A percentile compares a stretch with the other conserved stretches of the same genome.
Evolutionary conservation across 2,329 filamentous ascomycete genomes (phyloP).

Genomic region (Dryadomyces quercus-mongolicae): DNA sequence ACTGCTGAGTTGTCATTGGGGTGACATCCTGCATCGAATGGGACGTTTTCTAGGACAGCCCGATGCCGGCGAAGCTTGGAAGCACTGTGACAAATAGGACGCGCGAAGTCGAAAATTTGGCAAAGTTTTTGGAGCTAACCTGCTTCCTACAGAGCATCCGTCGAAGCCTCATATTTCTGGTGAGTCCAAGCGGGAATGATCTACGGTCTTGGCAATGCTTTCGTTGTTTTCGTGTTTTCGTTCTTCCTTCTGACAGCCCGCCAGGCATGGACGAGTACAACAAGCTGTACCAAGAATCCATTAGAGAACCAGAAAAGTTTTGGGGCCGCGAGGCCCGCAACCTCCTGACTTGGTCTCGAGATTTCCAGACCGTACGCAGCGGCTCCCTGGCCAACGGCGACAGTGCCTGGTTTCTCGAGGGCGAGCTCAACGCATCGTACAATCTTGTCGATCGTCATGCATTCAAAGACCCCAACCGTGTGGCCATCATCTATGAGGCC

Average conservation of each 20-base stretch:
- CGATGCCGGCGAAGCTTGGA: not conserved
- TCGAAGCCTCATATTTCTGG: conserved; percentile 55
- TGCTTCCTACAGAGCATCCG: conserved; percentile 45
- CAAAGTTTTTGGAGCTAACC: conserved; percentile 19
- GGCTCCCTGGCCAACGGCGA: conserved; percentile 72
- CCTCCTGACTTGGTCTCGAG: conserved; percentile 76
- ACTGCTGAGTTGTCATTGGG: not conserved
- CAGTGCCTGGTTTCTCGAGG: conserved; percentile 89
- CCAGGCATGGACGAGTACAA: conserved; percentile 55
- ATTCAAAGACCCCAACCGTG: conserved; percentile 82
- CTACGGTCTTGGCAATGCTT: too few relatives aligned
- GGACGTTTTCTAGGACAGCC: not conserved
- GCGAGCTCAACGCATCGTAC: conserved; percentile 87
- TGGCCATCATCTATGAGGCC: conserved; percentile 97
- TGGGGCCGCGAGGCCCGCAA: conserved; percentile 81
- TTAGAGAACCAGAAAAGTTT: conserved; percentile 78
- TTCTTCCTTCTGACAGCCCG: conserved; percentile 16
- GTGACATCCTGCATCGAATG: not conserved
- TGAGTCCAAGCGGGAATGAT: conserved; percentile 26
- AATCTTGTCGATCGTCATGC: conserved; percentile 97
- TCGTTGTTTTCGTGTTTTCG: too few relatives aligned
- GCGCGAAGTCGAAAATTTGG: conserved; percentile 8
- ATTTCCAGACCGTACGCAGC: conserved; percentile 79
- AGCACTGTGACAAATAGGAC: not conserved
- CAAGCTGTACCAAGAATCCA: conserved; percentile 67